Base-by-base conservation (phyloP, 2,329 filamentous ascomycete species). In the Juglanconis oblonga region DNA sequence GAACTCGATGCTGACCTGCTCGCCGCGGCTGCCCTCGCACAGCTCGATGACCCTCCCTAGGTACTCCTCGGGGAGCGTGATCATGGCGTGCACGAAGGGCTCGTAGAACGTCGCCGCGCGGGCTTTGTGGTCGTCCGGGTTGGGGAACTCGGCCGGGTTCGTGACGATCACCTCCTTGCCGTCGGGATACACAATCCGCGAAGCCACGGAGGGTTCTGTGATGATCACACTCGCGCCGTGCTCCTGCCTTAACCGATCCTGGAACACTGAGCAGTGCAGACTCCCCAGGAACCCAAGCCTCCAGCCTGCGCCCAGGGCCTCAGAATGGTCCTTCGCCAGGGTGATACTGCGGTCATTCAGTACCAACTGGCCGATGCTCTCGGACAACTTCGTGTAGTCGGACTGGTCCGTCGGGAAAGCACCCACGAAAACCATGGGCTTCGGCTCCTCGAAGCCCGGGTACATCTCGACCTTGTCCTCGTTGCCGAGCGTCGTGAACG, bases 401-500 rank as follows among this genome's bases (percentile, higher is more conserved):
- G 87, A 81, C 67, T 96, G 92, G 69, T 99, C 93, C 0, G 93
- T 92, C 0, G 95, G 95, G 68, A 97, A 99, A 0, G 95, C 95
- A 1, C 94, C 93, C 4, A 99, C 95, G 67, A 99, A 99, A 4
- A 99, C 95, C 95, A 99, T 99, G 5, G 93, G 90, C 73, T 99
- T 96, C 1, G 95, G 94, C 73, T 99, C 95, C 71, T 97, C 94
- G 63, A 99, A 99, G 2, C 94, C 95, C 0, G 92, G 92, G 57
- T 93, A 88, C 11, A 91, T 87, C 72, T 93, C 82, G 2, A 99
- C 92, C 0, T 82, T 70, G 61, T 86, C 84, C 75, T 97, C 91
- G 29, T 79, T 86, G 2, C 91, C 92, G 3, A 92, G 83, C 1
- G 85, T 90, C 0, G 95, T 98, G 69, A 92, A 97, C 0, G 95